Conservation (phyloP, 2,329 filamentous ascomycete genomes). For the Pseudocercospora fijiensis region DNA sequence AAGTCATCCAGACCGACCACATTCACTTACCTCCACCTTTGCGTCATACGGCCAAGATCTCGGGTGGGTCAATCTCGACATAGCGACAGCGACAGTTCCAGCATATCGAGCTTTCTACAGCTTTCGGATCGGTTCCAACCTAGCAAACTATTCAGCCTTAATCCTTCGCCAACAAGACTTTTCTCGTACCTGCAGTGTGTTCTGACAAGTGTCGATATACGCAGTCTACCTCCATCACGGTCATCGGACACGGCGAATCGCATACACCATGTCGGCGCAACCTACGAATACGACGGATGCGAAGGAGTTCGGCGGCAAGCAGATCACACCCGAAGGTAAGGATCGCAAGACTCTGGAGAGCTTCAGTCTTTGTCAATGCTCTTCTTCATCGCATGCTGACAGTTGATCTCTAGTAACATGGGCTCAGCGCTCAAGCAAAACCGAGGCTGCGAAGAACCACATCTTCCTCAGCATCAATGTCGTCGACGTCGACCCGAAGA, state of each 20-base stretch:
- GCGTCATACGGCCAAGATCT: not conserved
- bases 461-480: conserved; percentile 90
- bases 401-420: conserved; percentile 70
- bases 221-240: conserved; percentile 9
- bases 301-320: conserved; percentile 36
- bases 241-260: conserved; percentile 18
- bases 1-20: not conserved
- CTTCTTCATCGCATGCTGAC: conserved; percentile 23
- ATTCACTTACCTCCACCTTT: not conserved
- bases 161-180: not conserved
- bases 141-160: conserved; percentile 10
- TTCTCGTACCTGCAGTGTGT: not conserved
- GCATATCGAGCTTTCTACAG: conserved; percentile 5
- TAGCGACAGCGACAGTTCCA: not conserved
- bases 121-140: conserved; percentile 22
- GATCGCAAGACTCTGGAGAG: not conserved
- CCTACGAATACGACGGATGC: conserved; percentile 39
- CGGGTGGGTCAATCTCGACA: not conserved
- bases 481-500: conserved; percentile 73
- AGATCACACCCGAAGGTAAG: conserved; percentile 41
- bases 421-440: conserved; percentile 88
- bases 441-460: conserved; percentile 84
- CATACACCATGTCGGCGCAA: conserved; percentile 32
- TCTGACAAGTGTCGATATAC: conserved; percentile 8
- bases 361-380: not conserved